These are phyloP conservation scores for Nakataea oryzae DNA, from an alignment of 2,329 filamentous ascomycete genomes.

Conservation along the genomic window DNA sequence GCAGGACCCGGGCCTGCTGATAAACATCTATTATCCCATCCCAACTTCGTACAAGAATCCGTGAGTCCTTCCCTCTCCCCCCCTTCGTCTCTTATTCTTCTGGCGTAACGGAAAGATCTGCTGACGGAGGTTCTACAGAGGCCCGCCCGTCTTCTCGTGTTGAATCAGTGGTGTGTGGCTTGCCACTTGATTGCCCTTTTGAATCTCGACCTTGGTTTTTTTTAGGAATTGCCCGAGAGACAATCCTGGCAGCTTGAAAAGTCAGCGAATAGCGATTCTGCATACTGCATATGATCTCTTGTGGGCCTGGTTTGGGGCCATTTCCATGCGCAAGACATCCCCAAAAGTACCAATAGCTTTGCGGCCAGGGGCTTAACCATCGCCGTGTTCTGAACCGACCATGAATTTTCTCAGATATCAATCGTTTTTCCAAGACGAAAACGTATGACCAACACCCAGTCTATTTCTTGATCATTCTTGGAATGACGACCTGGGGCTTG, in stretches of 20 bases:
- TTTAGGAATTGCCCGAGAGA: too few species aligned
- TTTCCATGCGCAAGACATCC: too few species aligned
- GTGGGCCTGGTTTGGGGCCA: too few species aligned
- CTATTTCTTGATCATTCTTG: background rate
- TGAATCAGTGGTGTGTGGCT: background rate
- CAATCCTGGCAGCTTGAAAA: too few species aligned
- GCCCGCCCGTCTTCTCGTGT: slow-evolving; percentile 2
- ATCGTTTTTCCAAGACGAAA: background rate
- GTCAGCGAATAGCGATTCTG: too few species aligned
- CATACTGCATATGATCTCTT: too few species aligned
- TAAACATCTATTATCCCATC: slow-evolving; percentile 15
- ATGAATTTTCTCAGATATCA: too few species aligned
- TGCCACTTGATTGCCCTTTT: background rate
- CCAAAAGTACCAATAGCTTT: too few species aligned
- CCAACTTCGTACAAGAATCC: slow-evolving; percentile 13
- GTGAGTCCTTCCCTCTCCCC: background rate
- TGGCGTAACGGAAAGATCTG: background rate
- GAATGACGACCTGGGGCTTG: background rate
- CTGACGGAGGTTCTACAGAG: background rate
- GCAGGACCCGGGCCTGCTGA: slow-evolving; percentile 12
- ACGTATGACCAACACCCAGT: background rate
- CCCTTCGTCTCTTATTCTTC: background rate
- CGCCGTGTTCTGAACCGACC: too few species aligned
- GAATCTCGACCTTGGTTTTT: background rate
- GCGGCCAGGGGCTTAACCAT: too few species aligned